Percentiles rank a stretch among this genome's conserved stretches.
Conservation (phyloP, 495 filamentous ascomycete species). For the Penicillium dipodomyicola region DNA sequence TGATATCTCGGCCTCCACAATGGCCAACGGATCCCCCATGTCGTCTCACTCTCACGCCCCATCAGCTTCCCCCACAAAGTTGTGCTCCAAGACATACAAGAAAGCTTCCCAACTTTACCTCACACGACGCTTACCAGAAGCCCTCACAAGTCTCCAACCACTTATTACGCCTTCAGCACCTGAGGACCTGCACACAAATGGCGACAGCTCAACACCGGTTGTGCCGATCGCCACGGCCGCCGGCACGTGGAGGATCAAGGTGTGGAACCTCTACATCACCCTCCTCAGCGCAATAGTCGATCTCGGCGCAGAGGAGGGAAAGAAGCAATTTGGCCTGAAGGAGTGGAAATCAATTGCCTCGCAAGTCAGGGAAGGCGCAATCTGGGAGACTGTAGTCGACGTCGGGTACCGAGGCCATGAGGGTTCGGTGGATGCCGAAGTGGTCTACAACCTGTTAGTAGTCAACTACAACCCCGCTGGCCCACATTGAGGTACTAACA, state of each 20-base stretch:
- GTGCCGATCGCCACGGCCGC: slow-evolving; percentile 74
- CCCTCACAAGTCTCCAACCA: slow-evolving; percentile 76
- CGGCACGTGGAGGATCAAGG: slow-evolving; percentile 78
- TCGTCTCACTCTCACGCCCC: slow-evolving; percentile 48
- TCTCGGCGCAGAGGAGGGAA: slow-evolving; percentile 85
- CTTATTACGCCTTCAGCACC: slow-evolving; percentile 55
- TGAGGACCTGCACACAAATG: slow-evolving; percentile 39
- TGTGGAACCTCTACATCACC: slow-evolving; percentile 95
- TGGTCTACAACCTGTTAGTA: slow-evolving; percentile 84
- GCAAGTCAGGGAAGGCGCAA: slow-evolving; percentile 77
- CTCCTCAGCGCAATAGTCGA: slow-evolving; percentile 88
- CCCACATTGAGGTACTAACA: slow-evolving; percentile 13
- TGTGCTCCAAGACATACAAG: slow-evolving; percentile 65
- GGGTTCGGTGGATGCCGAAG: slow-evolving; percentile 89
- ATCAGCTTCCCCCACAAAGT: slow-evolving; percentile 59
- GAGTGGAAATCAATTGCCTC: slow-evolving; percentile 78
- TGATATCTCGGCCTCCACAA: slow-evolving; percentile 20
- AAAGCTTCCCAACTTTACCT: slow-evolving; percentile 88
- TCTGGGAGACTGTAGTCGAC: slow-evolving; percentile 90
- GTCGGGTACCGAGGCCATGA: slow-evolving; percentile 83
- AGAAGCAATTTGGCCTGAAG: slow-evolving; percentile 74
- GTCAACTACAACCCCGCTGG: neutral
- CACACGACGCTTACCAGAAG: slow-evolving; percentile 86
- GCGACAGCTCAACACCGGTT: slow-evolving; percentile 35
- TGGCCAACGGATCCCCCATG: slow-evolving; percentile 36